Evolutionary conservation across 2,329 filamentous ascomycete genomes (phyloP).

Genomic region (Trichoderma cornu-damae): DNA sequence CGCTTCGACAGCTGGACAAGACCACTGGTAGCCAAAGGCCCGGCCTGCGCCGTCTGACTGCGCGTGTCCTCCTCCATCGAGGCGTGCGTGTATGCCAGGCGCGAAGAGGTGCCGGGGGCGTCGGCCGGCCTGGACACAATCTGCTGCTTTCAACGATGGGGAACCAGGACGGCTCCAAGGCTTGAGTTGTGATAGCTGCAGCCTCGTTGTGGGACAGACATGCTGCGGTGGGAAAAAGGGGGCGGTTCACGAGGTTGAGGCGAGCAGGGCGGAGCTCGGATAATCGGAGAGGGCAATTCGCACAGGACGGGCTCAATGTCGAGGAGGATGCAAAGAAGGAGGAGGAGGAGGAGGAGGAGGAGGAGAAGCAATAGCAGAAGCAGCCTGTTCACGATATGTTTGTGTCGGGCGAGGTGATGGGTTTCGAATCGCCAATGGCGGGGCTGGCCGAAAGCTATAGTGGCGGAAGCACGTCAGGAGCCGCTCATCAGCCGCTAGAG

Average conservation of each 20-base stretch:
- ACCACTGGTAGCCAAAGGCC: neutral
- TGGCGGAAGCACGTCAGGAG: neutral
- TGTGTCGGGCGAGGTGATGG: neutral
- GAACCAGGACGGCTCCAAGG: constrained; percentile 13
- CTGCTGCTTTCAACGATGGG: constrained; percentile 19
- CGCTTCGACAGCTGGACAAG: constrained; percentile 42
- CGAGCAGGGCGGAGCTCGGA: neutral
- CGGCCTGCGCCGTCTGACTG: constrained; percentile 24
- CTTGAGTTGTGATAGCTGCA: constrained; percentile 17
- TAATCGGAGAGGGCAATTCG: too few relatives aligned
- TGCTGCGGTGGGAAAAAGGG: constrained; percentile 17
- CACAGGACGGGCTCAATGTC: neutral
- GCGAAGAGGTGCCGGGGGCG: neutral
- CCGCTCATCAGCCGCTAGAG: constrained; percentile 1
- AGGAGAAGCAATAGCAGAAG: neutral
- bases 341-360: neutral
- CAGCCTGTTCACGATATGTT: neutral
- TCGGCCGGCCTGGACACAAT: neutral
- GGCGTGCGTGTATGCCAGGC: neutral
- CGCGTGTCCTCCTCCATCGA: constrained; percentile 24
- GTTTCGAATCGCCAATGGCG: neutral
- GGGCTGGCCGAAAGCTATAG: neutral
- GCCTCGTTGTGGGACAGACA: constrained; percentile 18
- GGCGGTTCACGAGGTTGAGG: neutral
- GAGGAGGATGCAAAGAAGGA: neutral